A percentile compares a stretch with the other conserved stretches of the same genome.
Evolutionary conservation across 371 early-diverging fungal genomes (phyloP).

Genomic region (Cokeromyces recurvatus): DNA sequence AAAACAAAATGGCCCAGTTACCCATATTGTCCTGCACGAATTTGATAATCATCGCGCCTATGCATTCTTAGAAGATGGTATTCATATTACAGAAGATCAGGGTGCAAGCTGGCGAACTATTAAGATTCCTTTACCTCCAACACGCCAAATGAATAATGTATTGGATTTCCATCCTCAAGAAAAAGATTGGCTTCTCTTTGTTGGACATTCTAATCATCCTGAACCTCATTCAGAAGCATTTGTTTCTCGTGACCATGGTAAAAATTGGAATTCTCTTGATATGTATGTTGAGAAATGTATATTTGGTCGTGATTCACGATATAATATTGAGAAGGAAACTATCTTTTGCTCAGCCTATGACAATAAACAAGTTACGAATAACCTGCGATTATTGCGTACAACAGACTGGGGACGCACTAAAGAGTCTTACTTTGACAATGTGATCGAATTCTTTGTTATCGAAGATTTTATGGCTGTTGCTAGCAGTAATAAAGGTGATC

Average conservation of each 20-base stretch:
- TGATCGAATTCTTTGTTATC: constrained; percentile 62
- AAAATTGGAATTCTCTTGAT: constrained; percentile 68
- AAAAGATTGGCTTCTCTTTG: constrained; percentile 76
- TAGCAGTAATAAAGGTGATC: constrained; percentile 40
- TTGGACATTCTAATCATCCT: constrained; percentile 48
- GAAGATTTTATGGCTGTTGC: constrained; percentile 74
- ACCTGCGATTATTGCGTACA: constrained; percentile 52
- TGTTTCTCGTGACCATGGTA: constrained; percentile 68
- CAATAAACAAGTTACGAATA: constrained; percentile 49
- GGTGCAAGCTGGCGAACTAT: constrained; percentile 61
- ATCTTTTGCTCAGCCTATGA: constrained; percentile 71
- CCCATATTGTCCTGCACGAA: constrained; percentile 46
- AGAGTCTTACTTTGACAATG: constrained; percentile 40
- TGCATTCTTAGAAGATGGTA: constrained; percentile 50
- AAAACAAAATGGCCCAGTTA: constrained; percentile 29
- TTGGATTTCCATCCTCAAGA: constrained; percentile 83
- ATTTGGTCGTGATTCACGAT: constrained; percentile 71
- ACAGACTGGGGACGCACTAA: constrained; percentile 32
- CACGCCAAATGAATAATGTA: constrained; percentile 46
- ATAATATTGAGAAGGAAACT: constrained; percentile 57
- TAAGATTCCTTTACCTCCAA: constrained; percentile 59
- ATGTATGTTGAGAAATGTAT: constrained; percentile 85
- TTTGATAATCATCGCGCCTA: constrained; percentile 57
- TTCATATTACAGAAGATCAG: constrained; percentile 64
- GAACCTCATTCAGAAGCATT: constrained; percentile 64